Evolutionary conservation across 179 eudicot genomes (phyloP).

Genomic region (Gypsophila paniculata): DNA sequence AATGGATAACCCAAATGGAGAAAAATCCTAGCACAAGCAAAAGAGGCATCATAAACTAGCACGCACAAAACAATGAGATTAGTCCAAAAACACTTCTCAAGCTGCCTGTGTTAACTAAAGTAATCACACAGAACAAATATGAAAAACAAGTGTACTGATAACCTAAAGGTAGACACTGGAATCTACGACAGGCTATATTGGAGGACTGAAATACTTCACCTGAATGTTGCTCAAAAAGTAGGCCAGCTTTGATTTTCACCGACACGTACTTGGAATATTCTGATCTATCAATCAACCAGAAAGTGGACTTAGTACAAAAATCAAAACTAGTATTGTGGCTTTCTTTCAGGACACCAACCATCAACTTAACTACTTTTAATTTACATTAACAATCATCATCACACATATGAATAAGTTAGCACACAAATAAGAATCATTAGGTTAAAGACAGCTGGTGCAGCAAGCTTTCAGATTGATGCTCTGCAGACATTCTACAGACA

Average conservation of each 20-base stretch:
- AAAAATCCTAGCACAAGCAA: slow-evolving; percentile 22
- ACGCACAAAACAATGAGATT: slow-evolving; percentile 28
- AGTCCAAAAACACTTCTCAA: slow-evolving; percentile 34
- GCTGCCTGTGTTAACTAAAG: slow-evolving; percentile 36
- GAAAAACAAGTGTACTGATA: slow-evolving; percentile 9
- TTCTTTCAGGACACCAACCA: slow-evolving; percentile 22
- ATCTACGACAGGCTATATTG: slow-evolving; percentile 25
- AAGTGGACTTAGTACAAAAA: slow-evolving; percentile 55
- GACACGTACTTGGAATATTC: slow-evolving; percentile 61
- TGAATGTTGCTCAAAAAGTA: slow-evolving; percentile 43
- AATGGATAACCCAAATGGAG: not conserved
- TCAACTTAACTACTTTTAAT: slow-evolving; percentile 1
- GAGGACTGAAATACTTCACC: slow-evolving; percentile 56
- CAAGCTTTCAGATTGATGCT: slow-evolving; percentile 19
- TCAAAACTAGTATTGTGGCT: slow-evolving; percentile 22
- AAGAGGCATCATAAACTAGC: slow-evolving; percentile 36
- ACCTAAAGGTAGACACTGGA: slow-evolving; percentile 24
- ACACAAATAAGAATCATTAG: slow-evolving; percentile 4
- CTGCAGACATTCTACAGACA: slow-evolving; percentile 21
- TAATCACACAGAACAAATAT: slow-evolving; percentile 21
- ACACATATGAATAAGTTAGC: slow-evolving; percentile 10
- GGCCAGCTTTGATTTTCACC: slow-evolving; percentile 65
- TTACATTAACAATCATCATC: slow-evolving; percentile 11
- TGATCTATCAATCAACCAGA: slow-evolving; percentile 79
- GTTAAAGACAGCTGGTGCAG: not conserved